Base-by-base conservation (phyloP, 2,329 filamentous ascomycete genomes). In the Aspergillus sp. region DNA sequence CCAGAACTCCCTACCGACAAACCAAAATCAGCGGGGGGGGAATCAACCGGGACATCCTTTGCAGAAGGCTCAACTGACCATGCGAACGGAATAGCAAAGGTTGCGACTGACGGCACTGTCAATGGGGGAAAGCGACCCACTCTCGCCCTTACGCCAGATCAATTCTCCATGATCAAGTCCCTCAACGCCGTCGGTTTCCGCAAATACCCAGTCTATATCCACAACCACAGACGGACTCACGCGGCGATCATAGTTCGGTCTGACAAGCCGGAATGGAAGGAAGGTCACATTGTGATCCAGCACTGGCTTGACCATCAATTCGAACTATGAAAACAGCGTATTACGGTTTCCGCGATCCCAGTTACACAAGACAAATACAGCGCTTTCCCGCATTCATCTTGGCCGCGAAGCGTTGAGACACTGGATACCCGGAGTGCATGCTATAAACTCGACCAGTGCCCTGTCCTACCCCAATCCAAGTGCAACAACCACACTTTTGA, bases 221-320 rank as follows among this genome's bases (percentile, higher is more conserved):
- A 79, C 56, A 89, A 92, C 6, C 82, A 86, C 55, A 77, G 81
- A n/a, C 91, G 96, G 70, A 90, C 85, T 59, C 93, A 98, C 73
- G 93, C 93, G 0, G 93, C 93, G 3, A 96, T 98, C 48, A 90
- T 98, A 62, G 87, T 96, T 37, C 84, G 93, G 39, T 84, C 80
- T 61, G 73, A 73, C 57, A 84, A 89, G 40, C 87, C 85, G 70
- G 78, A 82, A 52, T 96, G 92, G 66, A 80, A 83, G 2, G 93
- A 98, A 74, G 93, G 93, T 0, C 85, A 83, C 68, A 72, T 90
- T 12, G 90, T 97, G 35, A 78, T 95, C 56, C 83, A 81, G 67
- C 93, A 98, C 76, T 98, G 90, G 89, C 77, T 92, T 2, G 82
- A 87, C 52, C 82, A 88, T 47, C 88, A 88, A 68, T 97, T 98